Conservation (phyloP, 1,139 yeast genomes). For the Candida sanyaensis region DNA sequence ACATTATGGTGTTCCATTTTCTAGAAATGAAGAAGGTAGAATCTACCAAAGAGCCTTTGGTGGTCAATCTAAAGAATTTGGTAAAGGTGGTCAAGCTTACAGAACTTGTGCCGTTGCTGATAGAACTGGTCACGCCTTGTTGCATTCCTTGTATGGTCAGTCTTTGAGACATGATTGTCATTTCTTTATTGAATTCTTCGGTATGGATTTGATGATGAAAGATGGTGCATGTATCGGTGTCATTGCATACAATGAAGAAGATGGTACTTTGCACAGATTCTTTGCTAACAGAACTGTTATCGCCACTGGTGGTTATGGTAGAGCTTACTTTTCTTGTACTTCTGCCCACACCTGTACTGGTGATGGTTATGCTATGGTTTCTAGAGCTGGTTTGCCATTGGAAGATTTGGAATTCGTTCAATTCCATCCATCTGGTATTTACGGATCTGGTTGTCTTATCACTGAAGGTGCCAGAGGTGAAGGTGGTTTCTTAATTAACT, state of each 20-base stretch:
- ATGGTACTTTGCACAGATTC: constrained; percentile 97
- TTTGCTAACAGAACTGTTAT: constrained; percentile 94
- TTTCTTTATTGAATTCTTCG: constrained; percentile 96
- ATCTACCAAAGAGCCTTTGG: constrained; percentile 99
- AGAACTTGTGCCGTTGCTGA: constrained; percentile 99
- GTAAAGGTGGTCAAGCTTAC: constrained; percentile 99
- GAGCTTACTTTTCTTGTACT: constrained; percentile 98
- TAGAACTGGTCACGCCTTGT: constrained; percentile 96
- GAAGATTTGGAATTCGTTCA: constrained; percentile 98
- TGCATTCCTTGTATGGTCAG: constrained; percentile 96
- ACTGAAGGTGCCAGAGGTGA: constrained; percentile 99
- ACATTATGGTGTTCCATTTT: constrained; percentile 97
- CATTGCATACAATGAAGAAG: constrained; percentile 97
- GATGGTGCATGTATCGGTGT: constrained; percentile 97
- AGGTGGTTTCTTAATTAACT: constrained; percentile 95
- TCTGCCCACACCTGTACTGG: constrained; percentile 99
- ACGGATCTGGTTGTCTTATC: constrained; percentile 97
- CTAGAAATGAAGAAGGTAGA: constrained; percentile 95
- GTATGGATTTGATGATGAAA: constrained; percentile 91
- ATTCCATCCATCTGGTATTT: constrained; percentile 99
- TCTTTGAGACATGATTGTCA: constrained; percentile 96
- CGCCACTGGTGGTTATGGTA: constrained; percentile 99
- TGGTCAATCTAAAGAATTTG: constrained; percentile 93
- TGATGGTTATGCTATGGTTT: constrained; percentile 97
- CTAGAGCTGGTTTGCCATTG: constrained; percentile 97